Evolutionary conservation across 495 filamentous ascomycete genomes (phyloP).

Genomic region (Xylaria cubensis): DNA sequence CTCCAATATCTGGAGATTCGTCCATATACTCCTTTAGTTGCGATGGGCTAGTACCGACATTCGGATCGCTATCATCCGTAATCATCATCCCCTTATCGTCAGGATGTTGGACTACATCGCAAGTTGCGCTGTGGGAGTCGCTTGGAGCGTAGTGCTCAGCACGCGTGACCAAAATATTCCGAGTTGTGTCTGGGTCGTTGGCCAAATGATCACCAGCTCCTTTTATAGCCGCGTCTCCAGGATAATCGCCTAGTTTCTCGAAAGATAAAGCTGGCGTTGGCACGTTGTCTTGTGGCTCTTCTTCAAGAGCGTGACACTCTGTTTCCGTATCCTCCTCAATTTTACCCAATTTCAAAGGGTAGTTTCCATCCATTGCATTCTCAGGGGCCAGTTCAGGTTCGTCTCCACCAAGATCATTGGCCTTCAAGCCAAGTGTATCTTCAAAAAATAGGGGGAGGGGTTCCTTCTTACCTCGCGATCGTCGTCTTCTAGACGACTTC

Average conservation of each 20-base stretch:
- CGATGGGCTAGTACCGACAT: not conserved
- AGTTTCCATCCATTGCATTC: slow-evolving; percentile 25
- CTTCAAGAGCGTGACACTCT: not conserved
- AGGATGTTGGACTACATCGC: not conserved
- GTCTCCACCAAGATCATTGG: slow-evolving; percentile 36
- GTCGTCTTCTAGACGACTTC: slow-evolving; percentile 40
- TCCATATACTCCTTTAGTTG: not conserved
- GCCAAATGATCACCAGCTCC: not conserved
- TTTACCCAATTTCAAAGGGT: not conserved
- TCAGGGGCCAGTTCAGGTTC: slow-evolving; percentile 32
- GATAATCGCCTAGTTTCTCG: not conserved
- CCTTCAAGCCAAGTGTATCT: slow-evolving; percentile 41
- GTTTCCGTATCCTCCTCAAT: not conserved
- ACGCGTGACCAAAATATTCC: not conserved
- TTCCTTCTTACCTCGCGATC: slow-evolving; percentile 48
- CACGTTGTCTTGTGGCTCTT: not conserved
- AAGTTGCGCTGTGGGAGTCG: not conserved
- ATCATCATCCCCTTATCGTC: not conserved
- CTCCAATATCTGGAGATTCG: not conserved
- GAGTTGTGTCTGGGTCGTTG: not conserved
- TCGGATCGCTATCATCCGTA: not conserved
- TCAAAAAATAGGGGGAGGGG: slow-evolving; percentile 37
- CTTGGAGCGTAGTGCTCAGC: not conserved
- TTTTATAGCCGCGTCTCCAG: not conserved
- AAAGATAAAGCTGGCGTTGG: not conserved